Evolutionary conservation across 2,329 filamentous ascomycete species (phyloP).

Genomic region (Apiospora pterosperma): DNA sequence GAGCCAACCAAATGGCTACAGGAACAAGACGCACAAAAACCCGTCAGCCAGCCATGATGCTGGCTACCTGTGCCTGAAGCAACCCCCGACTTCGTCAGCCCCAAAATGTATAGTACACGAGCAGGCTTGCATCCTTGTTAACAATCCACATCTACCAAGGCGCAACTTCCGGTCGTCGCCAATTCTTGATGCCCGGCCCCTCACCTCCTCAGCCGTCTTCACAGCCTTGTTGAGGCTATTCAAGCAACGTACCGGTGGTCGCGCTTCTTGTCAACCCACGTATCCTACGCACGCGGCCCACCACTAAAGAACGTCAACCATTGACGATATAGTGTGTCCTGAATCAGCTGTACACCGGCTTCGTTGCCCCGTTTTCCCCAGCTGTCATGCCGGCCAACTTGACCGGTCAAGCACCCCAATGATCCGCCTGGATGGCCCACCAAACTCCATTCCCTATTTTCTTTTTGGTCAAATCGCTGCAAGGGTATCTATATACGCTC

Average conservation of each 20-base stretch:
- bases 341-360: background rate
- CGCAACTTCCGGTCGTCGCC: background rate
- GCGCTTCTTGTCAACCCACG: background rate
- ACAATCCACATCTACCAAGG: background rate
- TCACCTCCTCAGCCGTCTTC: background rate
- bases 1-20: background rate
- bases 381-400: background rate
- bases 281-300: background rate
- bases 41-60: background rate
- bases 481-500: conserved; percentile 1
- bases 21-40: background rate
- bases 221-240: background rate
- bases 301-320: background rate
- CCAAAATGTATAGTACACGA: background rate
- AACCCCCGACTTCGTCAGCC: background rate
- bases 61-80: background rate
- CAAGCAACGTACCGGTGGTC: background rate
- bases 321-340: background rate
- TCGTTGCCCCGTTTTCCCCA: background rate
- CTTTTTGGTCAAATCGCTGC: background rate
- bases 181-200: background rate
- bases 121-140: background rate
- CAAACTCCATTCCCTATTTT: background rate
- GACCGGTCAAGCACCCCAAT: background rate
- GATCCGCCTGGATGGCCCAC: background rate